Conservation (phyloP, 805 yeast species). For the Wickerhamiella occidentalis region DNA sequence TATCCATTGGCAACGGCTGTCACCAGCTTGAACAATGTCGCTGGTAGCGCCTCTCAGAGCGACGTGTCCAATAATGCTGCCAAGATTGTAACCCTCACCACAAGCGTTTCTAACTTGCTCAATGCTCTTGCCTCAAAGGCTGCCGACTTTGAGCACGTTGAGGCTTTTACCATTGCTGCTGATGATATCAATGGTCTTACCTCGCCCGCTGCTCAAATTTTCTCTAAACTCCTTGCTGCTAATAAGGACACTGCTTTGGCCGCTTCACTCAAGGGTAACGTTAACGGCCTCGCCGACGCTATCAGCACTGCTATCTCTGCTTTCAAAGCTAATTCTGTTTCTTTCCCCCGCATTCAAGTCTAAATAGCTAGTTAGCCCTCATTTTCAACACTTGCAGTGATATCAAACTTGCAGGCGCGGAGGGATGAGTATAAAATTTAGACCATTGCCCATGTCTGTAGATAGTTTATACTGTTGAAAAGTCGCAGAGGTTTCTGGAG, state of each 20-base stretch:
- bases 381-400: no score
- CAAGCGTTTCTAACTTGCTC: constrained; percentile 17
- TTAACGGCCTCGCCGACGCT: constrained; percentile 4
- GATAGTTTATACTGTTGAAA: no score
- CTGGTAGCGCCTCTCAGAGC: constrained; percentile 9
- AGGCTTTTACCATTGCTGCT: constrained; percentile 17
- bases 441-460: no score
- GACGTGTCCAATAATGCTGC: constrained; percentile 12
- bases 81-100: constrained; percentile 10
- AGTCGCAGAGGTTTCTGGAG: no score
- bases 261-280: neutral
- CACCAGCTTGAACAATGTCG: constrained; percentile 8
- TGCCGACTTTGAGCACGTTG: constrained; percentile 19
- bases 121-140: constrained; percentile 19
- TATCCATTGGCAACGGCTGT: constrained; percentile 14
- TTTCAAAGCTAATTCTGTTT: neutral
- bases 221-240: constrained; percentile 9
- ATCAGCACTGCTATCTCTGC: constrained; percentile 15
- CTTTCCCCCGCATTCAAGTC: constrained; percentile 3
- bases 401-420: no score
- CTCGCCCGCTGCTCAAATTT: constrained; percentile 13
- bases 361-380: no score
- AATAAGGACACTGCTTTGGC: neutral
- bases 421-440: no score
- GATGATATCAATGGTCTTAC: constrained; percentile 15